Base-by-base conservation (phyloP, 2,329 filamentous ascomycete genomes). In the Trichoderma lentiforme region DNA sequence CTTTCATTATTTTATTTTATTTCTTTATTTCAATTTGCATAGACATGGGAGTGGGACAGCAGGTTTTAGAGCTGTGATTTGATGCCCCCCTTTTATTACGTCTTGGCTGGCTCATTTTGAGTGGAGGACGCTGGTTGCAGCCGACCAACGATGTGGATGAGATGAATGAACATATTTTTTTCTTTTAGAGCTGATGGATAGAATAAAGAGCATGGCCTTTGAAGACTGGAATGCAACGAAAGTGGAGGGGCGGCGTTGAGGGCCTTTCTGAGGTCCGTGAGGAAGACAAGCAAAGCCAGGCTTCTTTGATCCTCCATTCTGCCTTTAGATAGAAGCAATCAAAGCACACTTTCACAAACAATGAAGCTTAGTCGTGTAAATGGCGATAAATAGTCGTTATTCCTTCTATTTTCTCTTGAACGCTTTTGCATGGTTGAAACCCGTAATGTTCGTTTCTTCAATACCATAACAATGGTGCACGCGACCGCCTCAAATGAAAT, bases 191-290 rank as follows among this genome's bases (percentile, higher is more conserved):
- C 28, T 47, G 57, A 32, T 61, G 21, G 36, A 56, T 70, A 53
- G 30, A 53, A 60, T 51, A 57, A 43, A 26, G 68, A 32, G 24
- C 24, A 43, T 30, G 34, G 34, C n/a, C 47, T 18, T 43, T 64
- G 60, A 36, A 28, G 51, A 66, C 53, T 65, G 69, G 69, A 71
- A 71, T 71, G 69, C 61, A 66, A 26, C 26, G 18, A 26, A 51
- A 70, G 21, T 36, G 28, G 24, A 30, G 60, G 26, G 34, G 53
- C 36, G 51, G 28, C 8, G 43, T 32, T 61, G 56, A 57, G 69
- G 61, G 32, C 61, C 34, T 9, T 24, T 34, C n/a, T 6, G 21
- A 34, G 60, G 69, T 26, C 69, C 51, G 60, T 65, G 61, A 66
- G 47, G 47, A 24, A 21, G 53, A 34, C 24, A 28, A 71, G 43